A percentile compares a stretch with the other conserved stretches of the same genome.
Conservation (phyloP, 2,329 filamentous ascomycete genomes). For the Cadophora sp. region DNA sequence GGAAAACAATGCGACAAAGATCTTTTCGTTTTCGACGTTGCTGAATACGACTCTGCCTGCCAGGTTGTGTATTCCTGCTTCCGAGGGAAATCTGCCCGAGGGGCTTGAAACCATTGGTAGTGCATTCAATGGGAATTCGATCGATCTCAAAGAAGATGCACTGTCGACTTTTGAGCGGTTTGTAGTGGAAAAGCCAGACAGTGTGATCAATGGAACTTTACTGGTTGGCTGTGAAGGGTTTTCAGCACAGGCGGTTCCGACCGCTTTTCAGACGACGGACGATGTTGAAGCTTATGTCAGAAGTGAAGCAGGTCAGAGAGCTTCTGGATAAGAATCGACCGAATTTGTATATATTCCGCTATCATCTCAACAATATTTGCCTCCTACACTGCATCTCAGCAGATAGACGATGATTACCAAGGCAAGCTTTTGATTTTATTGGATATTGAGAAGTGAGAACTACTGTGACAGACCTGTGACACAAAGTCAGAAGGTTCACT, state of each 20-base stretch:
- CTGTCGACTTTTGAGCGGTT: conserved; percentile 1
- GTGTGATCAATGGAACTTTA: conserved; percentile 5
- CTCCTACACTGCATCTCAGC: no score
- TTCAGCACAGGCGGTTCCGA: background rate
- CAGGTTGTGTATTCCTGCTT: conserved; percentile 11
- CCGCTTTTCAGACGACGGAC: background rate
- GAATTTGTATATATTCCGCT: no score
- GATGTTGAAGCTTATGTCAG: conserved; percentile 16
- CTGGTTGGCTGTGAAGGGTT: conserved; percentile 11
- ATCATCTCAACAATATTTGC: no score
- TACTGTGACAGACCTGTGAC: no score
- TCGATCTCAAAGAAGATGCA: conserved; percentile 16
- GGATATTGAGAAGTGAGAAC: no score
- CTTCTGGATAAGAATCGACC: background rate
- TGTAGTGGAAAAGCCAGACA: background rate
- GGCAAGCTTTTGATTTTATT: no score
- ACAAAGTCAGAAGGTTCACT: no score
- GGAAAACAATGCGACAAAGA: conserved; percentile 1
- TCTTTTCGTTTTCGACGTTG: conserved; percentile 16
- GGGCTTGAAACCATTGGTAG: background rate
- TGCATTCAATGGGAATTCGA: conserved; percentile 7
- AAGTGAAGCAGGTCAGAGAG: conserved; percentile 5
- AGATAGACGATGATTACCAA: no score
- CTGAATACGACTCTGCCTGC: conserved; percentile 4
- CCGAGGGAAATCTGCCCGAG: background rate